Percentiles rank a stretch among this genome's conserved stretches.
Evolutionary conservation across 1,139 yeast species (phyloP).

Genomic region (Blastobotrys apis): DNA sequence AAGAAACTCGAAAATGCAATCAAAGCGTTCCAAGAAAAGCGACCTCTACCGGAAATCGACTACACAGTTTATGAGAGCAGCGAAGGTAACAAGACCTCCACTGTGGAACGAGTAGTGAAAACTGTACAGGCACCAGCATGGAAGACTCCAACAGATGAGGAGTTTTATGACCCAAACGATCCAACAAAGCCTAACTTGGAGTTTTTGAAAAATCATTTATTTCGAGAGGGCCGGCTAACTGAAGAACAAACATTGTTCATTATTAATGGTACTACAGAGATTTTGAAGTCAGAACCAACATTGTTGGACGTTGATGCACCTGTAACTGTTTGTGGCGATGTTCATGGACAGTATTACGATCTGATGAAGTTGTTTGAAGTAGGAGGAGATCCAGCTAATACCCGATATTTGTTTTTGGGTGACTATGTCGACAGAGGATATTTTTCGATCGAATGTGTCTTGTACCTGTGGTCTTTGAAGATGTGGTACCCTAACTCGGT

Average conservation of each 20-base stretch:
- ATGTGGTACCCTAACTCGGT: constrained; percentile 71
- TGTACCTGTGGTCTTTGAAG: constrained; percentile 77
- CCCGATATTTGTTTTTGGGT: constrained; percentile 82
- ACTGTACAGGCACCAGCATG: constrained; percentile 68
- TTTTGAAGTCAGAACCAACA: constrained; percentile 73
- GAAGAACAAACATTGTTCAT: constrained; percentile 71
- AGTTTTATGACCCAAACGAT: constrained; percentile 58
- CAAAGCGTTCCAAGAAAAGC: constrained; percentile 60
- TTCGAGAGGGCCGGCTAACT: constrained; percentile 72
- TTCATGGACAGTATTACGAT: constrained; percentile 94
- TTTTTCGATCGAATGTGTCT: constrained; percentile 81
- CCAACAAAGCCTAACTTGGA: constrained; percentile 56
- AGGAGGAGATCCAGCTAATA: constrained; percentile 79
- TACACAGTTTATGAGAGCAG: constrained; percentile 58
- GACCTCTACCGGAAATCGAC: constrained; percentile 41
- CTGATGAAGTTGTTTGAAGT: constrained; percentile 88
- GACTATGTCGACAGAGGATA: constrained; percentile 97
- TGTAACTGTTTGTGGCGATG: constrained; percentile 92
- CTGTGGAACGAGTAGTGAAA: constrained; percentile 64
- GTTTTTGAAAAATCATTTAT: constrained; percentile 70
- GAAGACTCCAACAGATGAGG: constrained; percentile 58
- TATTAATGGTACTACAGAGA: constrained; percentile 59
- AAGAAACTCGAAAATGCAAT: constrained; percentile 59
- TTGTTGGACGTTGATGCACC: constrained; percentile 84
- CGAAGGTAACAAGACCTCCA: constrained; percentile 62